Percentiles rank a stretch among this genome's conserved stretches.
Evolutionary conservation across 495 filamentous ascomycete genomes (phyloP).

Genomic region (Corynascus novoguineensis): DNA sequence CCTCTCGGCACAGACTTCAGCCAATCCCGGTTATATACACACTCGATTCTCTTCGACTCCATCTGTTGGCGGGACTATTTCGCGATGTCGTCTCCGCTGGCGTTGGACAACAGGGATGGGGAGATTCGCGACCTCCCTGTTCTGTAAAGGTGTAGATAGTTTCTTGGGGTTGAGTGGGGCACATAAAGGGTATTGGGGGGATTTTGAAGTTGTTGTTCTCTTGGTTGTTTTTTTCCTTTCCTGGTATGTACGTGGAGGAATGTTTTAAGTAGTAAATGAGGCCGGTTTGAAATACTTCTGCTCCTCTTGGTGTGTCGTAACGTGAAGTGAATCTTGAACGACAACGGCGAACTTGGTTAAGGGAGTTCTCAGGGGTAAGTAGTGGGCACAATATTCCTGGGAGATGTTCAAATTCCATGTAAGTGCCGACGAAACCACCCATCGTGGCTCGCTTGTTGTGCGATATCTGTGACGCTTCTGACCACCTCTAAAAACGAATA

Average conservation of each 20-base stretch:
- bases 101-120: background rate
- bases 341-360: too few relatives aligned
- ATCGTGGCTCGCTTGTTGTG: too few relatives aligned
- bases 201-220: background rate
- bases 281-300: slow-evolving; percentile 6
- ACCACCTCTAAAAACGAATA: too few relatives aligned
- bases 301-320: background rate
- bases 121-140: slow-evolving; percentile 15
- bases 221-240: background rate
- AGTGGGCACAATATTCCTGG: too few relatives aligned
- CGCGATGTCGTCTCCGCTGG: slow-evolving; percentile 2
- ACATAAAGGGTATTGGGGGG: background rate
- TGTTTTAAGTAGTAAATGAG: slow-evolving; percentile 1
- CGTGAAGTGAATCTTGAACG: background rate
- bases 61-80: background rate
- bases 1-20: background rate
- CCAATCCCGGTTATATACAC: background rate
- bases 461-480: too few relatives aligned
- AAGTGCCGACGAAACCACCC: too few relatives aligned
- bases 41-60: background rate
- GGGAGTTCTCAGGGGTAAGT: background rate
- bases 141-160: background rate
- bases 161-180: background rate
- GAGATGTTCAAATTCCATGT: too few relatives aligned
- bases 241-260: slow-evolving; percentile 3